Base-by-base conservation (phyloP, 169 alveolate genomes). In the Eimeria acervulina region DNA sequence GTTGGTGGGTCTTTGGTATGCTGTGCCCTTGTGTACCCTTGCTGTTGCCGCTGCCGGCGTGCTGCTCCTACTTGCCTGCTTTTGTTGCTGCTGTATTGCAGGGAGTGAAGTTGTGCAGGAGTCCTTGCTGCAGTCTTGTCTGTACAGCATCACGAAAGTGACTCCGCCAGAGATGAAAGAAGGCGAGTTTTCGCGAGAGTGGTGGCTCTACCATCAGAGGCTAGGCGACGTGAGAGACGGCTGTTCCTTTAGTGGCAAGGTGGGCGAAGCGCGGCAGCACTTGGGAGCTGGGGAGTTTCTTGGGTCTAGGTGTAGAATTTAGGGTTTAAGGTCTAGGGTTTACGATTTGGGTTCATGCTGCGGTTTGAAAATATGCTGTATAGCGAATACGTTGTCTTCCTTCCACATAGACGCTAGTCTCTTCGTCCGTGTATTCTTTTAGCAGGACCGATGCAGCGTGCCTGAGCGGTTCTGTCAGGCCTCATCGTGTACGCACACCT, bases 81-180 rank as follows among this genome's bases (percentile, higher is more conserved):
- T 5, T 5, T 47, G 70, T 51, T n/a, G 52, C 47, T 81, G 55
- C 68, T 81, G 47, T 40, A 68, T n/a, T 55, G 80, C 1, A 90
- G 95, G 95, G 42, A 47, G 90, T 31, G 95, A 90, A 31, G 95
- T 90, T 5, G 95, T 74, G 15, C 88, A 90, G 33, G 95, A 90
- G 44, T 40, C 95, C 36, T 66, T 90, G 55, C 72, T 76, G 42
- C 88, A 90, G 78, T 47, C 89, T 13, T 90, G 95, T 38, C 61
- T 90, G 63, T 74, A 90, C 63, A 36, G 51, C 40, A 33, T 40
- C n/a, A 90, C 95, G 2, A 78, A 68, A 31, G 59, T 36, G 61
- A 42, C 78, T n/a, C 52, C 95, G 5, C 26, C 68, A 0, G 90
- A 90, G 8, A 1, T 74, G 66, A 42, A 68, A 33, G 95, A 90